Conservation (phyloP, 2,329 filamentous ascomycete species). For the Aspergillus sclerotialis region DNA sequence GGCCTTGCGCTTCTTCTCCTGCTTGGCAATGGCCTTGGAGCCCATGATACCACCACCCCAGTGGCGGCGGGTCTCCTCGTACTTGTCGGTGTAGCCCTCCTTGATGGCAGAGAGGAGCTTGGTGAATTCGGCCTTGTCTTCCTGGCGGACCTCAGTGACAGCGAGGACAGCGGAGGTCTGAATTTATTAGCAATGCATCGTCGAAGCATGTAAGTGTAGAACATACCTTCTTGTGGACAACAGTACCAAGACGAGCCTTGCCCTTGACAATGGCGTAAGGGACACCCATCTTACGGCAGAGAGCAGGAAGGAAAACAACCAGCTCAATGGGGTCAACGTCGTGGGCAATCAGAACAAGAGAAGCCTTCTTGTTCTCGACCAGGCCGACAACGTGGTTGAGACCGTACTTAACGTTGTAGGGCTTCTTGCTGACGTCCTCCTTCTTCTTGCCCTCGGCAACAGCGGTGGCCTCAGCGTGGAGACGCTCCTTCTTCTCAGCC, state of each 20-base stretch:
- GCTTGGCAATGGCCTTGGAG: constrained; percentile 74
- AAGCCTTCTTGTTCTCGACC: constrained; percentile 99
- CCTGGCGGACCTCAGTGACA: constrained; percentile 89
- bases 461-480: constrained; percentile 95
- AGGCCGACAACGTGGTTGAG: constrained; percentile 98
- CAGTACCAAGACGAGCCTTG: constrained; percentile 97
- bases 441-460: constrained; percentile 99
- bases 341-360: constrained; percentile 96
- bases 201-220: no score
- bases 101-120: constrained; percentile 96
- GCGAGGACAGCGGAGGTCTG: constrained; percentile 93
- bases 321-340: constrained; percentile 99
- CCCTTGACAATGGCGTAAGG: constrained; percentile 99
- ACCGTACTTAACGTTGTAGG: constrained; percentile 98
- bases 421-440: constrained; percentile 99
- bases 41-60: constrained; percentile 99
- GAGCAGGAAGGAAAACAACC: constrained; percentile 96
- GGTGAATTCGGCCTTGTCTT: constrained; percentile 97
- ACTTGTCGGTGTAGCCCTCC: constrained; percentile 95
- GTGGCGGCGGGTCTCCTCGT: constrained; percentile 81
- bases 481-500: constrained; percentile 99
- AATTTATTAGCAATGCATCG: no score
- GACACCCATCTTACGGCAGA: constrained; percentile 99
- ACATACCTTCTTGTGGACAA: constrained; percentile 96
- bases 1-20: constrained; percentile 89